Evolutionary conservation across 176 grass and related monocot species (phyloP).

Genomic region (Miscanthus lutarioriparius): DNA sequence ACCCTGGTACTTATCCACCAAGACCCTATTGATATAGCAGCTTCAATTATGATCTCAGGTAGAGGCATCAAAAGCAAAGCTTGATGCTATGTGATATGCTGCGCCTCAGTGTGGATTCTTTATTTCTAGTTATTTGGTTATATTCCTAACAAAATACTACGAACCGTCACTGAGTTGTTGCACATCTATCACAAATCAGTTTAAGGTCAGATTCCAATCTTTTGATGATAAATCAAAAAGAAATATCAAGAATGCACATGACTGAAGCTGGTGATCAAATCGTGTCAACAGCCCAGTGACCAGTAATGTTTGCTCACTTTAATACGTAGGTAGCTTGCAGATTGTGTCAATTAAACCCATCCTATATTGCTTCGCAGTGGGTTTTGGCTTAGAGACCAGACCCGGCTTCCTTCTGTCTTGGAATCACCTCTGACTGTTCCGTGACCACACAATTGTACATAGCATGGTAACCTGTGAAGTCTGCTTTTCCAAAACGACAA

Average conservation of each 20-base stretch:
- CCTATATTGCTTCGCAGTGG: constrained; percentile 1
- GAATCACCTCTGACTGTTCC: neutral
- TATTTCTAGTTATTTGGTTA: constrained; percentile 19
- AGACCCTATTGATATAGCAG: constrained; percentile 55
- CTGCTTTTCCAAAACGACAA: neutral
- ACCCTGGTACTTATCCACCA: constrained; percentile 64
- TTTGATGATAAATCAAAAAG: too few species aligned
- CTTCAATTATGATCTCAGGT: neutral
- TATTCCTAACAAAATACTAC: too few species aligned
- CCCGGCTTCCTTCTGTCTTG: neutral
- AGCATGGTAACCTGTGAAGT: neutral
- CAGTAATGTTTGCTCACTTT: too few species aligned
- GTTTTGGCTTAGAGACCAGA: neutral
- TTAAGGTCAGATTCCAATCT: too few species aligned
- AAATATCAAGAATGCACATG: too few species aligned
- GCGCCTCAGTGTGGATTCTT: neutral
- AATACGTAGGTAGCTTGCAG: constrained; percentile 30
- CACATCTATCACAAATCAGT: too few species aligned
- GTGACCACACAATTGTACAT: neutral
- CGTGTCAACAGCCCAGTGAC: too few species aligned
- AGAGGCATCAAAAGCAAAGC: constrained; percentile 11
- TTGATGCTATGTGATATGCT: neutral
- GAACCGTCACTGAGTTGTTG: too few species aligned
- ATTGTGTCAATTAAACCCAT: neutral
- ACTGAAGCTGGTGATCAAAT: too few species aligned